A percentile compares a stretch with the other conserved stretches of the same genome.
These are phyloP conservation scores for Sporisorium graminicola DNA, from an alignment of 1,284 basidiomycete genomes.

Conservation along the genomic window DNA sequence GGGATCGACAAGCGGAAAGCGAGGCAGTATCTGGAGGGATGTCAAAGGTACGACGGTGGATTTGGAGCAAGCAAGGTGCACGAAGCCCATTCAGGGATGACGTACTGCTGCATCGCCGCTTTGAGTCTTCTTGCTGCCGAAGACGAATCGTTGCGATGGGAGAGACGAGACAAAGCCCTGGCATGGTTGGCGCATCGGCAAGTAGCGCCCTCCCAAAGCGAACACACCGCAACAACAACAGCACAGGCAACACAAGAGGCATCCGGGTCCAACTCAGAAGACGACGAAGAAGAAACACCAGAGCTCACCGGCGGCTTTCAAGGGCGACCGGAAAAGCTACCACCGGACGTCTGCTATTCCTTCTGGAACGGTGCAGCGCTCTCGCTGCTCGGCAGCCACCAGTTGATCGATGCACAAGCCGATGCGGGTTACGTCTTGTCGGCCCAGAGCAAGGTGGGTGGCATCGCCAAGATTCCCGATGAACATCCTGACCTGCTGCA, in stretches of 20 bases:
- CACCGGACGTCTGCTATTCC: slow-evolving; percentile 65
- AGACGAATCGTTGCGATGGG: background rate
- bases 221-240: background rate
- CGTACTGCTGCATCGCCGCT: slow-evolving; percentile 88
- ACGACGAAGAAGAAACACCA: slow-evolving; percentile 16
- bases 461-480: slow-evolving; percentile 60
- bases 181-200: slow-evolving; percentile 38
- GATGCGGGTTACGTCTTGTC: slow-evolving; percentile 59
- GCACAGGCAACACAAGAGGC: background rate
- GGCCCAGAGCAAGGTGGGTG: slow-evolving; percentile 59
- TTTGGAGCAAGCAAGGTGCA: slow-evolving; percentile 84
- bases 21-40: slow-evolving; percentile 74
- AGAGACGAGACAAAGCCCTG: slow-evolving; percentile 10
- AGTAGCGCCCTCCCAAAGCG: slow-evolving; percentile 8
- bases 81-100: slow-evolving; percentile 94
- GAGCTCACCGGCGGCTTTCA: slow-evolving; percentile 51
- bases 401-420: slow-evolving; percentile 36
- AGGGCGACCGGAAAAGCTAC: slow-evolving; percentile 50
- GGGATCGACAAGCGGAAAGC: slow-evolving; percentile 78
- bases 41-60: slow-evolving; percentile 90
- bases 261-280: slow-evolving; percentile 18
- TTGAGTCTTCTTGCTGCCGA: slow-evolving; percentile 73
- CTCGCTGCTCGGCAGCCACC: slow-evolving; percentile 45
- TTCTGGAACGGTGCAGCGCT: slow-evolving; percentile 67
- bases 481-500: slow-evolving; percentile 65